These are phyloP conservation scores for Mucor mucedo DNA, from an alignment of 371 early-diverging fungal species.

Conservation along the genomic window DNA sequence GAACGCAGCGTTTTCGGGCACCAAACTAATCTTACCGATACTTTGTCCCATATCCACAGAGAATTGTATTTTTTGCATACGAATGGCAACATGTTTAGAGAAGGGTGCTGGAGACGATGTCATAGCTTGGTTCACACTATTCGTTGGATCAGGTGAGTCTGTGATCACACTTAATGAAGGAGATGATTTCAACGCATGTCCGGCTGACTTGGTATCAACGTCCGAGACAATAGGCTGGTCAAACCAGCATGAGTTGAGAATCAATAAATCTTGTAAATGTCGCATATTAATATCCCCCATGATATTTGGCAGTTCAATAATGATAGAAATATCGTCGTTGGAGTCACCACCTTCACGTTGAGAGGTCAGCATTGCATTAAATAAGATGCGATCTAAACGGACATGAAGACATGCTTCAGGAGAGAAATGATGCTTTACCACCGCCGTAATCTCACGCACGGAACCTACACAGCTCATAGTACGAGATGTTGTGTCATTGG, in stretches of 20 bases:
- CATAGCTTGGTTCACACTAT: neutral
- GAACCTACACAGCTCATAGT: conserved; percentile 68
- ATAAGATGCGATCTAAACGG: conserved; percentile 62
- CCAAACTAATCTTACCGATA: conserved; percentile 68
- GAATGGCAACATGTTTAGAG: conserved; percentile 58
- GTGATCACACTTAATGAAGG: neutral
- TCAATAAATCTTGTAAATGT: conserved; percentile 78
- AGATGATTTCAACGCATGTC: too few species aligned
- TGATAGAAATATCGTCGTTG: conserved; percentile 61
- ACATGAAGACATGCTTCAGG: conserved; percentile 79
- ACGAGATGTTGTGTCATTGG: conserved; percentile 46
- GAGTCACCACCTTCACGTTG: conserved; percentile 37
- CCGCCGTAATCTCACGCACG: conserved; percentile 62
- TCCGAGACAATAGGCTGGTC: conserved; percentile 26
- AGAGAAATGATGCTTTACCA: conserved; percentile 81
- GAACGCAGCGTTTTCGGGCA: conserved; percentile 52
- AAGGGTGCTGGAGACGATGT: conserved; percentile 38
- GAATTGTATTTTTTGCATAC: conserved; percentile 55
- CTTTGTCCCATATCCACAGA: conserved; percentile 79
- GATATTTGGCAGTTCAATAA: conserved; percentile 65
- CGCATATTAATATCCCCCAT: conserved; percentile 70
- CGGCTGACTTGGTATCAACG: neutral
- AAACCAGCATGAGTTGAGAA: conserved; percentile 74
- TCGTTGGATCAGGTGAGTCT: neutral
- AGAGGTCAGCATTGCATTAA: conserved; percentile 64